These are phyloP conservation scores for Pseudocercospora eumusae DNA, from an alignment of 2,329 filamentous ascomycete genomes.

Conservation along the genomic window DNA sequence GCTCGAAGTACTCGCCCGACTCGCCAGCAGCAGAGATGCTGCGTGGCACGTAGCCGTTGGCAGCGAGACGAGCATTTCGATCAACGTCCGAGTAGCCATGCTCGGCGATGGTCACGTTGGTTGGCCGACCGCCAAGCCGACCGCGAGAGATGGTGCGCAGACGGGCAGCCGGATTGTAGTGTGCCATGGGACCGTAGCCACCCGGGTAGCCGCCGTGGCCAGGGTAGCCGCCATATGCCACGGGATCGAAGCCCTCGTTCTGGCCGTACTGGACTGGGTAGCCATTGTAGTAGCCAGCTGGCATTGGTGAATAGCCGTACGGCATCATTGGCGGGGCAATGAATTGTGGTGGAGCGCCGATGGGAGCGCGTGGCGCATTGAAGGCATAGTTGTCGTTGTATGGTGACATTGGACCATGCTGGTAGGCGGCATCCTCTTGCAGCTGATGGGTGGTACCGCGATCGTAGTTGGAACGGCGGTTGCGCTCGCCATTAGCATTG, in stretches of 20 bases:
- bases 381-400: slow-evolving; percentile 8
- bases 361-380: slow-evolving; percentile 10
- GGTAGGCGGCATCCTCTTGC: slow-evolving; percentile 34
- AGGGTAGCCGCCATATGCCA: background rate
- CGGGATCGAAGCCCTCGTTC: slow-evolving; percentile 5
- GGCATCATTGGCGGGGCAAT: slow-evolving; percentile 4
- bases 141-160: slow-evolving; percentile 28
- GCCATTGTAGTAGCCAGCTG: background rate
- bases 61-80: background rate
- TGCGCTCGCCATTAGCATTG: slow-evolving; percentile 67
- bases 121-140: slow-evolving; percentile 27
- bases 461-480: slow-evolving; percentile 75
- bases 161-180: slow-evolving; percentile 24
- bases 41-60: slow-evolving; percentile 1
- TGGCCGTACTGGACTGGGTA: background rate
- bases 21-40: slow-evolving; percentile 8
- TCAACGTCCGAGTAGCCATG: slow-evolving; percentile 10
- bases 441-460: slow-evolving; percentile 63
- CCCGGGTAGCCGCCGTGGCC: background rate
- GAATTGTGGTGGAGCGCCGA: slow-evolving; percentile 14
- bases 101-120: slow-evolving; percentile 22
- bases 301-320: slow-evolving; percentile 3
- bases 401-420: slow-evolving; percentile 11
- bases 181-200: slow-evolving; percentile 6
- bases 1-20: background rate